phyloP scores from a whole-genome alignment of 306 rosid species.

The Castanea crenata region DNA sequence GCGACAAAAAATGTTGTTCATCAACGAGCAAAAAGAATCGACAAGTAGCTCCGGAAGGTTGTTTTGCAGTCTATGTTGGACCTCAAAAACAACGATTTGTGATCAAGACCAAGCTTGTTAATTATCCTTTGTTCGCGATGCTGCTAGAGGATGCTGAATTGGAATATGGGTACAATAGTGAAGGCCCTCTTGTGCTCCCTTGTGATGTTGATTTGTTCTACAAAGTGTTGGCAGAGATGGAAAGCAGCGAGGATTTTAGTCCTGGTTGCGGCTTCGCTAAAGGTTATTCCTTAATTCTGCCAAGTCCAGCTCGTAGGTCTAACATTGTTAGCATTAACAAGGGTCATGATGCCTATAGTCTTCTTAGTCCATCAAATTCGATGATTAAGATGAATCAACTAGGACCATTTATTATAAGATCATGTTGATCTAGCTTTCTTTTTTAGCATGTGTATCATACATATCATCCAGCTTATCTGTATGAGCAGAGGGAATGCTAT shows the following conservation, averaged over 20 bases:
- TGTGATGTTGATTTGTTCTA: constrained; percentile 60
- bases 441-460: no score
- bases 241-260: constrained; percentile 10
- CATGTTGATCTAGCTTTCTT: no score
- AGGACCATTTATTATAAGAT: no score
- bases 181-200: constrained; percentile 82
- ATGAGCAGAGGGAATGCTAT: no score
- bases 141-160: constrained; percentile 62
- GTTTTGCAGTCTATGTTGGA: constrained; percentile 63
- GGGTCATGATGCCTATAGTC: no score
- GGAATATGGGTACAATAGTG: constrained; percentile 53
- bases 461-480: no score
- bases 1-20: neutral
- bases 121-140: constrained; percentile 56
- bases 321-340: no score
- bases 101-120: constrained; percentile 40
- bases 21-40: neutral
- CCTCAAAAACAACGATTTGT: constrained; percentile 43
- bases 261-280: neutral
- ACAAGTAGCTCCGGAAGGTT: constrained; percentile 43
- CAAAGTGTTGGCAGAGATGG: constrained; percentile 52
- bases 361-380: no score
- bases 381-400: no score
- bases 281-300: no score
- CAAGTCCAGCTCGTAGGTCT: no score